Base-by-base conservation (phyloP, 805 yeast species). In the Lipomyces sp. region DNA sequence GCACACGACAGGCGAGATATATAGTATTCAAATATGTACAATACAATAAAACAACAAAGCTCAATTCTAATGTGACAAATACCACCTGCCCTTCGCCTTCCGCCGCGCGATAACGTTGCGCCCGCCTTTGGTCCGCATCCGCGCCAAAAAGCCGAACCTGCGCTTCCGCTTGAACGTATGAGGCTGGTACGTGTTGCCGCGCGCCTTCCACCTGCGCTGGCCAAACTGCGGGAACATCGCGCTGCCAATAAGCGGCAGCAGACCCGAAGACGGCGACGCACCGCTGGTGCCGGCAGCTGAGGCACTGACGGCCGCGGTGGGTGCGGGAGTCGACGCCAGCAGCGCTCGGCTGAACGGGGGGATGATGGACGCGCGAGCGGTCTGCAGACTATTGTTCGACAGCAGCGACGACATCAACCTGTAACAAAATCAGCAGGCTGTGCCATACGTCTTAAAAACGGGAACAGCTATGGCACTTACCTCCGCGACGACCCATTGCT, bases 171-270 rank as follows among this genome's bases (percentile, higher is more conserved):
- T 87, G 57, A 87, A 73, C 4, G 95, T 88, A 55, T 88, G 83
- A 45, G 98, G 98, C 70, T 91, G 97, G 70, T 84, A 91, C 18
- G 96, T 87, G 72, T 87, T 85, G 70, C 98, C 98, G 71, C 96
- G 81, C 34, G 91, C 75, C 66, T 87, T 83, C 84, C 90, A 83
- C 75, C 96, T 74, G 58, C 74, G 71, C 60, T 79, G 84, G 26
- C 74, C 67, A 43, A 73, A 66, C 36, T 45, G 51, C 11, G 47
- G 40, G 41, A 49, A 47, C 16, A 37, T 31, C 33, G 24, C 34
- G 11, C 18, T n/a, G 33, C 36, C 41, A 22, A 32, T 18, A 14
- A 6, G 23, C 16, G 49, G 32, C 14, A 44, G n/a, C 14, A 38
- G 22, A 13, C 40, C 18, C 19, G 18, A 22, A 14, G 37, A 10